Percentiles rank a stretch among this genome's conserved stretches.
Evolutionary conservation across 176 grass and related monocot species (phyloP).

Genomic region (Calamus simplicifolius): DNA sequence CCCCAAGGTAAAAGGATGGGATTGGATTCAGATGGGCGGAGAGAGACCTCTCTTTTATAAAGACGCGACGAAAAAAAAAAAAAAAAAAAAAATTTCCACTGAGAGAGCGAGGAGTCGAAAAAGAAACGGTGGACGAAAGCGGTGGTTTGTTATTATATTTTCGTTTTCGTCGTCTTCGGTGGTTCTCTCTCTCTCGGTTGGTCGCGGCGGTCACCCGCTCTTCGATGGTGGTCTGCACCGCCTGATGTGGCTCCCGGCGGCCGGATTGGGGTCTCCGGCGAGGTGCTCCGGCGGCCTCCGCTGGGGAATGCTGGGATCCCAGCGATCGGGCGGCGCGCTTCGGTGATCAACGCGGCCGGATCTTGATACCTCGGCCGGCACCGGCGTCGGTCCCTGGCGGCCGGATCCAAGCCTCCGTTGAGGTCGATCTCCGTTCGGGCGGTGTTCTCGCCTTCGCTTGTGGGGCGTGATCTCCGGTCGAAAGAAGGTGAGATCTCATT

Average conservation of each 20-base stretch:
- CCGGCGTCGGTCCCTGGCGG: not conserved
- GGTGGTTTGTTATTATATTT: too few species aligned
- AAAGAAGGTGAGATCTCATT: too few species aligned
- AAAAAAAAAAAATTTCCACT: too few species aligned
- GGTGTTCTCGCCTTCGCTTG: too few species aligned
- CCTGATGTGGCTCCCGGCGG: constrained; percentile 7
- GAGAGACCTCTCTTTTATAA: too few species aligned
- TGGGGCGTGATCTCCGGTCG: too few species aligned
- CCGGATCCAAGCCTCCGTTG: constrained; percentile 23
- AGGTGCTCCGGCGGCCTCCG: not conserved
- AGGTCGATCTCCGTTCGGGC: not conserved
- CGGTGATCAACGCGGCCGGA: constrained; percentile 2
- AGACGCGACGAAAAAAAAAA: too few species aligned
- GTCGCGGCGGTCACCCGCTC: constrained; percentile 11
- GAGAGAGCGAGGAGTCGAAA: too few species aligned
- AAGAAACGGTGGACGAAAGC: too few species aligned
- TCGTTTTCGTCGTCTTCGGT: constrained; percentile 12
- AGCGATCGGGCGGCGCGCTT: too few species aligned
- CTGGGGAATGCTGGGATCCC: not conserved
- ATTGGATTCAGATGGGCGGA: too few species aligned
- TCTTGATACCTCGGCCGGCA: not conserved
- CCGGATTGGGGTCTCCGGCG: constrained; percentile 26
- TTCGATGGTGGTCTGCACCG: constrained; percentile 54
- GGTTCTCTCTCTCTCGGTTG: constrained; percentile 18
- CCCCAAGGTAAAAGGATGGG: too few species aligned